Evolutionary conservation across 2,329 filamentous ascomycete species (phyloP).

Genomic region (Talaromyces sp.): DNA sequence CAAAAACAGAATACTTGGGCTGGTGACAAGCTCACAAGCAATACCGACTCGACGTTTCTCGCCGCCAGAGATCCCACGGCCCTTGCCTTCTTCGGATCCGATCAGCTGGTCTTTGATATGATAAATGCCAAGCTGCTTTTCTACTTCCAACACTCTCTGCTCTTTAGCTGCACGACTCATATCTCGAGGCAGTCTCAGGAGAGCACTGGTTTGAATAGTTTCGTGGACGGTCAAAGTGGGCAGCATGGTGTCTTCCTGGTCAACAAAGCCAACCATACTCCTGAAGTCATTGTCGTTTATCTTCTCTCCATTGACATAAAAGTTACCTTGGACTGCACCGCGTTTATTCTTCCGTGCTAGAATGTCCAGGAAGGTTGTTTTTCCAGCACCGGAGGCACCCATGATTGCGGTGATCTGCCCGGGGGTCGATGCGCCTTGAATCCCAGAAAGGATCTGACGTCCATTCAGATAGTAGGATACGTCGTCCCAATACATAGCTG

Average conservation of each 20-base stretch:
- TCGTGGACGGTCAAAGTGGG: conserved; percentile 96
- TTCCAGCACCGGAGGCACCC: conserved; percentile 95
- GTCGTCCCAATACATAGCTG: conserved; percentile 83
- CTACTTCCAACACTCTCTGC: conserved; percentile 87
- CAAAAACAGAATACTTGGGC: conserved; percentile 93
- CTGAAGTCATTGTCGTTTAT: conserved; percentile 83
- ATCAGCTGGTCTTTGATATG: conserved; percentile 94
- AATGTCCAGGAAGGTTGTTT: conserved; percentile 96
- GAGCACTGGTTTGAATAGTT: conserved; percentile 90
- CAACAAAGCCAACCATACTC: conserved; percentile 92
- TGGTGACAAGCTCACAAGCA: conserved; percentile 95
- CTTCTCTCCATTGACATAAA: conserved; percentile 92
- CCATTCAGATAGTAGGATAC: conserved; percentile 86
- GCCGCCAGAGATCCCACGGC: conserved; percentile 93
- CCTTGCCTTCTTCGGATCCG: conserved; percentile 91
- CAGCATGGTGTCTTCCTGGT: conserved; percentile 97
- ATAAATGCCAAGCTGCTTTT: conserved; percentile 91
- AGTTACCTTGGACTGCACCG: conserved; percentile 74
- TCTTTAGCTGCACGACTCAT: conserved; percentile 90
- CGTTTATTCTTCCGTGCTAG: conserved; percentile 96
- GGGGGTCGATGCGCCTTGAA: conserved; percentile 85
- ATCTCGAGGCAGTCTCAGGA: conserved; percentile 86
- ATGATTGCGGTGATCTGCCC: conserved; percentile 98
- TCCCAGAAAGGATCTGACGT: conserved; percentile 77
- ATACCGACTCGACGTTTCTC: conserved; percentile 97